Evolutionary conservation across 352 stramenopile genomes (phyloP), one percentile per base, ranked within the genome.

Genomic region (Phytophthora quininea): DNA sequence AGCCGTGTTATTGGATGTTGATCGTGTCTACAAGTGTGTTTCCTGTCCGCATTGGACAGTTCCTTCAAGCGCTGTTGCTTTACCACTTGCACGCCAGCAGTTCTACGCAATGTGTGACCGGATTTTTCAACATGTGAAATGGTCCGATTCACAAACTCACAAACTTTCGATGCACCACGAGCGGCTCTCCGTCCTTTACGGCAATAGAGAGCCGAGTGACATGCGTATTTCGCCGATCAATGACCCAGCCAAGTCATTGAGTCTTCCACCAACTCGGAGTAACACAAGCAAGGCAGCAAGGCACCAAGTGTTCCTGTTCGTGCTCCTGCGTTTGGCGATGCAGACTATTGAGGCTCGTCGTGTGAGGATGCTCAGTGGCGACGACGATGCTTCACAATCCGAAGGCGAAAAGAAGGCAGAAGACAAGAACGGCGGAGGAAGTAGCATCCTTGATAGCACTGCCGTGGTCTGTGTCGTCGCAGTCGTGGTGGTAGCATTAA

Each of bases 91-190:
- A 54, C 51, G 19, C 19, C 19, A 24, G 19, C 35, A 40, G 10
- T 11, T 6, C 35, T 40, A 15, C 48, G 24, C 43, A 65, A 60
- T 56, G 54, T 56, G 57, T 53, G 27, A 29, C 54, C 54, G 66
- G 66, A 73, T 73, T 69, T 68, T 73, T 54, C 19, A 58, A 45
- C 27, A 29, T 56, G 51, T 46, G 51, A 64, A 67, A 54, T 51
- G 46, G 51, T 30, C 19, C 29, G 27, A 33, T 37, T 53, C 45
- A 62, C 50, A 58, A 55, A 32, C 32, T 35, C 29, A 33, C n/a
- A 56, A 11, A 35, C 15, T 27, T 32, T 4, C 24, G 30, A 15
- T 45, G 62, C 62, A 64, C 42, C 35, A 58, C 65, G 62, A 48
- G 37, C 58, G 63, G 52, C 43, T 67, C 58, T 30, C 62, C 50